Evolutionary conservation across 2,329 filamentous ascomycete species (phyloP), one percentile per base, ranked within the genome.

Genomic region (Byssoonygena ceratinophila): DNA sequence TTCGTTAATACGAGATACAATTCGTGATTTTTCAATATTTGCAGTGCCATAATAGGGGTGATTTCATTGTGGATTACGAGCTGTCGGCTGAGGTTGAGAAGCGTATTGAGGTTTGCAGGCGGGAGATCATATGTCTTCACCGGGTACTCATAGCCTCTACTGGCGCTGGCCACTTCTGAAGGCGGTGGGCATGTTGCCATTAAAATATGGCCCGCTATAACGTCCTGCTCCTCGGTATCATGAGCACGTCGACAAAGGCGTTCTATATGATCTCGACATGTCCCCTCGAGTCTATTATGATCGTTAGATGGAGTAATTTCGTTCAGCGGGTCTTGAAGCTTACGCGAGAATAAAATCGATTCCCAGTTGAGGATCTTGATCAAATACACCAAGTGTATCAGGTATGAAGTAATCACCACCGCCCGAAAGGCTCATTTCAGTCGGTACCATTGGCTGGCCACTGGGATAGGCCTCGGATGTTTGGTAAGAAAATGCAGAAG

Each of bases 21-120:
- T 34, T 84, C 80, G 67, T 92, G 83, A 43, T 76, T 77, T 57
- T 88, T 73, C 46, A 97, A 77, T 70, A 87, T 85, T 46, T 87
- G 85, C 81, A 92, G 91, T 0, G 90, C 90, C 87, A 94, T 94
- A 59, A 96, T 86, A 0, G 92, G 92, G 16, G 91, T 97, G 62
- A 97, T 87, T 54, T 74, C 71, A 49, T 88, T 88, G 56, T 92
- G 87, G 1, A 92, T 80, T 60, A 92, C 83, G 23, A 96, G 76
- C 60, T 83, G 82, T 60, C 83, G 80, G 71, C 88, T 95, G 52
- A 96, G 76, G 64, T 94, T 85, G 55, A 96, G 78, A 51, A 97
- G 75, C 51, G 85, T 94, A 48, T 83, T 74, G 46, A 98, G 76
- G 62, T 92, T 87, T 34, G 78, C 79, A 65, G 84, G 86, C 54